These are phyloP conservation scores for Handroanthus guayacan DNA, from an alignment of 257 asterid species.

Conservation along the genomic window DNA sequence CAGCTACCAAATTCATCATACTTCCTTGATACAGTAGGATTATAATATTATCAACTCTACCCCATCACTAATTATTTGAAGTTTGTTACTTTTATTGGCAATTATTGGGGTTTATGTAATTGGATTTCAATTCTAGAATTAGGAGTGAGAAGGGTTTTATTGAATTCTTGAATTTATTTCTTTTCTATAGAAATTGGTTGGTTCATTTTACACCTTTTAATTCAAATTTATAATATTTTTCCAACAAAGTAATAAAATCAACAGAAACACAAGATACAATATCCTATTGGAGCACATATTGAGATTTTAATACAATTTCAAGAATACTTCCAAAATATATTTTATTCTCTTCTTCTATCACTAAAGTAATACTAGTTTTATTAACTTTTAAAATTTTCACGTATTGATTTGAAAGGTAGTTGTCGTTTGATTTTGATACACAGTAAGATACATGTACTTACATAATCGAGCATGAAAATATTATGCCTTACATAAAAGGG, in stretches of 20 bases:
- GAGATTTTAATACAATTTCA: too few relatives aligned
- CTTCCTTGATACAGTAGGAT: conserved; percentile 27
- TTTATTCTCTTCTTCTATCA: too few relatives aligned
- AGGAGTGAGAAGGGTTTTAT: neutral
- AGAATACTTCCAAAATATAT: too few relatives aligned
- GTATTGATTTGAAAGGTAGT: too few relatives aligned
- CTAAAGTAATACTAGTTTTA: too few relatives aligned
- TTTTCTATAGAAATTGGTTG: neutral
- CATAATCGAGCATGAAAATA: neutral
- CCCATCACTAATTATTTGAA: conserved; percentile 24
- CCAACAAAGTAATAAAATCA: too few relatives aligned
- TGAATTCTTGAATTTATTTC: neutral
- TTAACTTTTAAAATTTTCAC: too few relatives aligned
- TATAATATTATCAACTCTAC: conserved; percentile 21
- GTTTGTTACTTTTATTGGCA: conserved; percentile 26
- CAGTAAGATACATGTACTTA: neutral
- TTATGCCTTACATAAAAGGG: too few relatives aligned
- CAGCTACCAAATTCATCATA: conserved; percentile 46
- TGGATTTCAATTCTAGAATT: conserved; percentile 16
- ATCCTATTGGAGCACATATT: too few relatives aligned
- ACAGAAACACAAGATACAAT: too few relatives aligned
- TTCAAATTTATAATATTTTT: too few relatives aligned
- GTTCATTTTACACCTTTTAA: too few relatives aligned
- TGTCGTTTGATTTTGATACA: neutral
- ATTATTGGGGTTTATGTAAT: conserved; percentile 30